A percentile compares a stretch with the other conserved stretches of the same genome.
These are phyloP conservation scores for Neostapfia colusana DNA, from an alignment of 176 grass and related monocot genomes.

Conservation along the genomic window DNA sequence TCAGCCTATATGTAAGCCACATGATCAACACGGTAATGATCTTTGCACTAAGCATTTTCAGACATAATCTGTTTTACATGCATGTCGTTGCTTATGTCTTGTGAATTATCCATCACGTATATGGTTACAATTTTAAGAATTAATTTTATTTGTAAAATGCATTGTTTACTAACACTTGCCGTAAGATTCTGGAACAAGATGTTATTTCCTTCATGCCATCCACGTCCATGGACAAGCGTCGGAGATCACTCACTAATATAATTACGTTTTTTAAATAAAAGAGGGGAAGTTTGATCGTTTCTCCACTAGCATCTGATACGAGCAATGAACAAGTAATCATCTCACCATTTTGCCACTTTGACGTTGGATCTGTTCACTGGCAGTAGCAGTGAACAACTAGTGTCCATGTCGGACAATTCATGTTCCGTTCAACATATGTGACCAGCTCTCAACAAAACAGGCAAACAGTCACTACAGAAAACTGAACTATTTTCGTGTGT, in stretches of 20 bases:
- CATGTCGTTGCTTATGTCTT: no score
- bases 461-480: no score
- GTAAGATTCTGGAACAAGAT: conserved; percentile 8
- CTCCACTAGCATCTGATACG: neutral
- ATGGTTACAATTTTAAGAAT: no score
- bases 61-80: no score
- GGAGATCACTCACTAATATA: neutral
- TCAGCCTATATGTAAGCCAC: no score
- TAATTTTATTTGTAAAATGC: no score
- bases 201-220: conserved; percentile 17
- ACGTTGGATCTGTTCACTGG: neutral
- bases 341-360: no score
- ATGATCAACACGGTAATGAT: no score
- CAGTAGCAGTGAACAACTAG: neutral
- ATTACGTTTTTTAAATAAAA: neutral
- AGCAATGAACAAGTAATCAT: neutral
- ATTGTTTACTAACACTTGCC: no score
- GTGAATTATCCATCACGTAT: no score
- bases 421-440: neutral
- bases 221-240: neutral
- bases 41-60: no score
- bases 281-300: neutral
- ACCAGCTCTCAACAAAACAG: neutral
- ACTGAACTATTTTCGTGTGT: no score
- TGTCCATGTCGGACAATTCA: neutral